Evolutionary conservation across 2,329 filamentous ascomycete species (phyloP).

Genomic region (Fusarium ambrosium): DNA sequence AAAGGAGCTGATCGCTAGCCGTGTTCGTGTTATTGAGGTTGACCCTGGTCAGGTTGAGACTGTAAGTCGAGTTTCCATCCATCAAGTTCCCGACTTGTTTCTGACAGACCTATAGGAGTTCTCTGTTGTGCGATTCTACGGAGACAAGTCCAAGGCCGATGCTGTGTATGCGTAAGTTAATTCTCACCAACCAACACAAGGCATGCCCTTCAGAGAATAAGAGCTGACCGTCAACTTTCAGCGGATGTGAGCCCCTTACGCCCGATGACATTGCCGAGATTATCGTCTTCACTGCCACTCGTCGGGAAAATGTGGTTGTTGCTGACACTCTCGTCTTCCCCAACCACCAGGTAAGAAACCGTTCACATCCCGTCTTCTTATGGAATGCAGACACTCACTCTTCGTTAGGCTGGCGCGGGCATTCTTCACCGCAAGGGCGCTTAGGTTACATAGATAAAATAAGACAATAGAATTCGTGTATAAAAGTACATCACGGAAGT

Average conservation of each 20-base stretch:
- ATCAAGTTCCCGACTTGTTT: neutral
- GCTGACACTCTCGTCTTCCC: slow-evolving; percentile 91
- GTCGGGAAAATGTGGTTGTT: slow-evolving; percentile 90
- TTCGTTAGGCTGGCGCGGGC: slow-evolving; percentile 50
- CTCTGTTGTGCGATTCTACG: slow-evolving; percentile 86
- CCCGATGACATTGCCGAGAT: slow-evolving; percentile 93
- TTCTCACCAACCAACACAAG: slow-evolving; percentile 79
- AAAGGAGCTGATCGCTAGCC: slow-evolving; percentile 84
- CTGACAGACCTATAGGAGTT: slow-evolving; percentile 71
- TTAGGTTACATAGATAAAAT: slow-evolving; percentile 11
- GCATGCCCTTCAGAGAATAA: neutral
- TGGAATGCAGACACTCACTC: slow-evolving; percentile 13
- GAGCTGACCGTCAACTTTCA: slow-evolving; percentile 49
- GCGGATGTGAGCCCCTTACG: slow-evolving; percentile 84
- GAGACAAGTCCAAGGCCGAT: slow-evolving; percentile 89
- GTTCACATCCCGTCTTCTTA: no score
- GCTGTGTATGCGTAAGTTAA: slow-evolving; percentile 88
- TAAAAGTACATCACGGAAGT: neutral
- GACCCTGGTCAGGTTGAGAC: slow-evolving; percentile 96
- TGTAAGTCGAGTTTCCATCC: slow-evolving; percentile 55
- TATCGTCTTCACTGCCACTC: slow-evolving; percentile 85
- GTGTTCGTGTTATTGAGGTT: slow-evolving; percentile 87
- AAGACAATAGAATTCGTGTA: slow-evolving; percentile 4
- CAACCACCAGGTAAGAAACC: slow-evolving; percentile 79
- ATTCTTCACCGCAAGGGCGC: slow-evolving; percentile 48